phyloP scores from a whole-genome alignment of 129 eudicot genomes.

The Lonicera japonica region DNA sequence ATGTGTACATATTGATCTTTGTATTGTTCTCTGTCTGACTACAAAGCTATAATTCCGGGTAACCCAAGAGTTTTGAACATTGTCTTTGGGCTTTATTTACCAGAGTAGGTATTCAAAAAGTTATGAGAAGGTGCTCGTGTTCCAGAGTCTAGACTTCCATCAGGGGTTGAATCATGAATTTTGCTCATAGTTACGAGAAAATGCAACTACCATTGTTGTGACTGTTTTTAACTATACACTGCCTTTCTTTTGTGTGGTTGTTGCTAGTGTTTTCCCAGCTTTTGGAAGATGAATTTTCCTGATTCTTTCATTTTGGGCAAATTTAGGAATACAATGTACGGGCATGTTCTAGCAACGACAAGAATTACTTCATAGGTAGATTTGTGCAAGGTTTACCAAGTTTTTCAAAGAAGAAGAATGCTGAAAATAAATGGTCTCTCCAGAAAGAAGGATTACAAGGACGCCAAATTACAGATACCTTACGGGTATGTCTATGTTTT shows the following conservation, averaged over 20 bases:
- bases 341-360: slow-evolving; percentile 68
- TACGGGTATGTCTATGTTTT: slow-evolving; percentile 42
- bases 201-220: not conserved
- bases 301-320: slow-evolving; percentile 4
- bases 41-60: too few species aligned
- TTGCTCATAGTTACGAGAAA: too few species aligned
- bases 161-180: too few species aligned
- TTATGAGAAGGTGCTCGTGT: too few species aligned
- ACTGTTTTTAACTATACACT: not conserved
- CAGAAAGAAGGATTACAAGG: slow-evolving; percentile 92
- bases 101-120: too few species aligned
- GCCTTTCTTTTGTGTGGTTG: not conserved
- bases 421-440: slow-evolving; percentile 77
- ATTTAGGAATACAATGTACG: slow-evolving; percentile 85
- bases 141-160: too few species aligned
- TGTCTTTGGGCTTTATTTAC: too few species aligned
- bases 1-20: too few species aligned
- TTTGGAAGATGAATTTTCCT: not conserved
- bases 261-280: not conserved
- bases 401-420: slow-evolving; percentile 80
- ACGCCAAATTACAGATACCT: slow-evolving; percentile 73
- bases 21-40: too few species aligned
- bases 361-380: slow-evolving; percentile 86
- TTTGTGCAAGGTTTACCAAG: slow-evolving; percentile 79
- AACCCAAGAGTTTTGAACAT: too few species aligned